Evolutionary conservation across 805 yeast genomes (phyloP).

Genomic region (Danielozyma ontarioensis): DNA sequence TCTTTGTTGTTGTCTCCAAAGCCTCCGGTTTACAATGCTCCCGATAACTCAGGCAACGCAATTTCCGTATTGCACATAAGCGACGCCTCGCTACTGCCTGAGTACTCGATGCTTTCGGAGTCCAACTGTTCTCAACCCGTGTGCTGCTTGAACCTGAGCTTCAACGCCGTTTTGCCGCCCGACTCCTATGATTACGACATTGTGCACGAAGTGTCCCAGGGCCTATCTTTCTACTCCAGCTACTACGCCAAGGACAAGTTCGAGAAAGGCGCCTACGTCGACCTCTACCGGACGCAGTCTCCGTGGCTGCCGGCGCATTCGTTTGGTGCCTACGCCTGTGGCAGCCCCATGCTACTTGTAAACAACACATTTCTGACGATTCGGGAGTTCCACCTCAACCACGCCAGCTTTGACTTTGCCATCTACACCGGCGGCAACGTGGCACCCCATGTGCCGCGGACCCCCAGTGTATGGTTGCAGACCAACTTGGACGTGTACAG

Average conservation of each 20-base stretch:
- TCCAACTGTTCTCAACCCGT: constrained; percentile 4
- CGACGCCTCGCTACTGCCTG: constrained; percentile 2
- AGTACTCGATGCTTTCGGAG: constrained; percentile 2
- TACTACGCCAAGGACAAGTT: constrained; percentile 8
- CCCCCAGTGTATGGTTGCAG: no score
- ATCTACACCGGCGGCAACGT: constrained; percentile 2
- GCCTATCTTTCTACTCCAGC: constrained; percentile 6
- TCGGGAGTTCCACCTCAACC: constrained; percentile 3
- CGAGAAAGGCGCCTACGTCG: constrained; percentile 9
- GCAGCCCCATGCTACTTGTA: constrained; percentile 1
- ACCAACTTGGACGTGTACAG: no score
- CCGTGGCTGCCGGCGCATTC: constrained; percentile 4
- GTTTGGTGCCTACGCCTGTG: constrained; percentile 6
- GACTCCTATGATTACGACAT: constrained; percentile 1
- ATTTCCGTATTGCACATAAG: constrained; percentile 3
- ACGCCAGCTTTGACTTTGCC: constrained; percentile 1
- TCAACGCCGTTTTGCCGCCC: not conserved
- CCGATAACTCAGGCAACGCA: constrained; percentile 3
- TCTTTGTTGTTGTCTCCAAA: constrained; percentile 5
- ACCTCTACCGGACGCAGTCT: constrained; percentile 1
- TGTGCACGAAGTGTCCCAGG: constrained; percentile 1
- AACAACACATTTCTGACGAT: constrained; percentile 3
- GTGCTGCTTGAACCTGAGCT: constrained; percentile 3
- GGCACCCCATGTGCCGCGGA: no score
- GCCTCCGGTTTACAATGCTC: constrained; percentile 5